Base-by-base conservation (phyloP, 352 stramenopile species). In the Blastocystis sp. region DNA sequence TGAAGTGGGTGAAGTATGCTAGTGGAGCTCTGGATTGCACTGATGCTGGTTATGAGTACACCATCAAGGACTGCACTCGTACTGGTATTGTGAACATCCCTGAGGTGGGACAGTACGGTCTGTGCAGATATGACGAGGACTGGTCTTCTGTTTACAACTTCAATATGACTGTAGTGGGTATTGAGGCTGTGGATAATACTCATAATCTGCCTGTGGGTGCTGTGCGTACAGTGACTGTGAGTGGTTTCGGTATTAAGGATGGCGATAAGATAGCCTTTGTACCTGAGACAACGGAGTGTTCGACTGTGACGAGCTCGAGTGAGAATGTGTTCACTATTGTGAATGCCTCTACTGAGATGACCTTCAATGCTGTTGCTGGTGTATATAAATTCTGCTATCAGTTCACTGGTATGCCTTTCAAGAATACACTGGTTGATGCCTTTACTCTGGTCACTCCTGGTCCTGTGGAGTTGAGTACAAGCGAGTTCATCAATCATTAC, bases 91-190 rank as follows among this genome's bases (percentile, higher is more conserved):
- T 84, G 73, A 84, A 84, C 33, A 84, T 84, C 0, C 17, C 48
- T 22, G 51, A 84, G 73, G 73, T 84, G 53, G 73, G 73, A 19
- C 1, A 53, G 73, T 84, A 66, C 33, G 73, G 73, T 35, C 73
- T 84, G 44, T 84, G 73, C 73, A 19, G 30, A 5, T 68, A 54
- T 30, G 53, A 84, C 7, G 70, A 81, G 37, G 73, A 84, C 19
- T 84, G 73, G 73, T 37, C 24, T 33, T n/a, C 51, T 15, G 73
- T 84, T n/a, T 69, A 69, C 53, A 84, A 84, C 73, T 84, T 84
- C 53, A 84, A 84, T 37, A 84, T 84, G 73, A 66, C 27, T 9
- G 73, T 68, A 17, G 51, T 84, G 0, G 73, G 73, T 42, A 84
- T 84, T 44, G 53, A 58, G 7, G 42, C 53, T 1, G 73, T 60